Percentiles rank a stretch among this genome's conserved stretches.
Conservation (phyloP, 2,329 filamentous ascomycete species). For the Pochonia chlamydosporia region DNA sequence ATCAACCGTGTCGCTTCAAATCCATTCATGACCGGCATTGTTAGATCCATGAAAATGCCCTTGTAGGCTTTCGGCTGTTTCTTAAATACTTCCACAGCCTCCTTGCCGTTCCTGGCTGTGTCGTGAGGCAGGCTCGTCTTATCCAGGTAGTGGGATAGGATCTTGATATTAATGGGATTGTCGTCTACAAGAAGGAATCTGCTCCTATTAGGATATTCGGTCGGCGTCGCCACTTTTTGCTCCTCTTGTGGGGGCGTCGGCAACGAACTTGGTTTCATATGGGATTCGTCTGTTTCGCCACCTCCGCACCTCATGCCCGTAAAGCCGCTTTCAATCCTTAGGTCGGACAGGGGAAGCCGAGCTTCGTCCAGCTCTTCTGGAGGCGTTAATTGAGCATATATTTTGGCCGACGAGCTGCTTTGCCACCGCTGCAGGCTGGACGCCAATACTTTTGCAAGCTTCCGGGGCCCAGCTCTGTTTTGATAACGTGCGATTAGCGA, state of each 20-base stretch:
- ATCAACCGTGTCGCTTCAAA: slow-evolving; percentile 41
- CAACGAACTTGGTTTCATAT: no score
- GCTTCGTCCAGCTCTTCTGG: no score
- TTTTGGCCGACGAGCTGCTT: background rate
- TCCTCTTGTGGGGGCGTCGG: no score
- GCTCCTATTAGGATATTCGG: background rate
- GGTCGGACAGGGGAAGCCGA: no score
- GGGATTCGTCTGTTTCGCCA: no score
- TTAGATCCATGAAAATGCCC: slow-evolving; percentile 37
- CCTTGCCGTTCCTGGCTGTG: slow-evolving; percentile 20
- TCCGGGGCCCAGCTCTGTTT: slow-evolving; percentile 31
- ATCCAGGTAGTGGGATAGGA: slow-evolving; percentile 21
- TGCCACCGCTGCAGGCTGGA: background rate
- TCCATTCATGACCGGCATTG: slow-evolving; percentile 48
- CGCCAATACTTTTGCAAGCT: slow-evolving; percentile 16
- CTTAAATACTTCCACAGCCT: slow-evolving; percentile 20
- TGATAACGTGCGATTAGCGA: background rate
- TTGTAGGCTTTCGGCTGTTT: slow-evolving; percentile 11
- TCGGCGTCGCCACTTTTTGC: background rate
- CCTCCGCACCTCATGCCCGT: no score
- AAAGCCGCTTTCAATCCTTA: no score
- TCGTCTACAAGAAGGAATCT: slow-evolving; percentile 27
- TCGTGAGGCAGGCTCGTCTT: slow-evolving; percentile 18
- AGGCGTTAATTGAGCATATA: background rate
- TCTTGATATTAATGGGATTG: slow-evolving; percentile 29